These are phyloP conservation scores for Seminavis robusta DNA, from an alignment of 108 stramenopile species.

Conservation along the genomic window DNA sequence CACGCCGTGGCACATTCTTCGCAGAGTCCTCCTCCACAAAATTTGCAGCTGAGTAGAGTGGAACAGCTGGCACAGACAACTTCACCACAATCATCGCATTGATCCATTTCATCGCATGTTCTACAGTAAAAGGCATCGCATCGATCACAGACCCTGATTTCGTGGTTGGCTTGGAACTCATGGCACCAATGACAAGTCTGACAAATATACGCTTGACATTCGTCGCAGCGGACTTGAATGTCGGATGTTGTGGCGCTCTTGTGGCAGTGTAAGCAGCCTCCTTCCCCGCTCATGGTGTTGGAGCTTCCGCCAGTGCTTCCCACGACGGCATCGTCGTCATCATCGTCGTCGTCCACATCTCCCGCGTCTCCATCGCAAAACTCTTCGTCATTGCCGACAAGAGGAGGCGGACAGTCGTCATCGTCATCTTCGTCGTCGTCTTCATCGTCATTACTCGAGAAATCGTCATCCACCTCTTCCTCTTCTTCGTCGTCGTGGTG, in stretches of 20 bases:
- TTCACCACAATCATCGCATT: conserved; percentile 91
- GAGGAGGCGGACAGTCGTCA: neutral
- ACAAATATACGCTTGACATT: conserved; percentile 85
- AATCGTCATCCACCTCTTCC: neutral
- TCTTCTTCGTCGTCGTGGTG: neutral
- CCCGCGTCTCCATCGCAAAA: neutral
- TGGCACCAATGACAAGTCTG: conserved; percentile 88
- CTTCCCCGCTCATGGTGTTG: conserved; percentile 1
- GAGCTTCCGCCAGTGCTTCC: no score
- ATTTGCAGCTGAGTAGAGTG: conserved; percentile 88
- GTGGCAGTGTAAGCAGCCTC: conserved; percentile 35
- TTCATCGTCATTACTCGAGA: neutral
- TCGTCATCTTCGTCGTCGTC: conserved; percentile 3
- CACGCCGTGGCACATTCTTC: conserved; percentile 94
- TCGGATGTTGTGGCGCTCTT: conserved; percentile 34
- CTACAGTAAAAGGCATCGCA: conserved; percentile 91
- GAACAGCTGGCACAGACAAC: conserved; percentile 85
- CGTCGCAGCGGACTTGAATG: conserved; percentile 87
- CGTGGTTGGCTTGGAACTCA: conserved; percentile 91
- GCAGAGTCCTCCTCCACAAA: conserved; percentile 89
- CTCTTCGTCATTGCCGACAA: neutral
- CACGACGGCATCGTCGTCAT: conserved; percentile 3
- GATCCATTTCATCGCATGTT: conserved; percentile 90
- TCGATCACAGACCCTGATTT: conserved; percentile 90
- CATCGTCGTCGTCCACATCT: conserved; percentile 13